Evolutionary conservation across 176 grass and related monocot genomes (phyloP).

Genomic region (Saccharum spontaneum): DNA sequence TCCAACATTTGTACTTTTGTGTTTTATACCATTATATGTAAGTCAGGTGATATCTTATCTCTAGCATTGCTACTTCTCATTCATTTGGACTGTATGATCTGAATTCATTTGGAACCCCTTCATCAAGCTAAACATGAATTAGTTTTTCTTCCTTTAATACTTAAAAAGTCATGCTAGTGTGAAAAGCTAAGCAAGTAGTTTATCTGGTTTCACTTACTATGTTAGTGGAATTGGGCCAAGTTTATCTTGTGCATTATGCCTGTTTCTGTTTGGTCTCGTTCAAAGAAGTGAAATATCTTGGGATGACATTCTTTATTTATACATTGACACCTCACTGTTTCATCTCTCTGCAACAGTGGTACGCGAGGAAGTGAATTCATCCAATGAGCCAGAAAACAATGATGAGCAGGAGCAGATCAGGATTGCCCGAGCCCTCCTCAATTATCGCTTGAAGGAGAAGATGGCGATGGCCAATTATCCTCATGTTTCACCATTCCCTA

Average conservation of each 20-base stretch:
- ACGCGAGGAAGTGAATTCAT: slow-evolving; percentile 62
- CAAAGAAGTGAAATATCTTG: slow-evolving; percentile 2
- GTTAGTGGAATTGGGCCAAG: neutral
- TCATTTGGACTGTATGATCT: neutral
- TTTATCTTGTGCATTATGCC: neutral
- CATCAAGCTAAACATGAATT: neutral
- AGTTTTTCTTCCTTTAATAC: neutral
- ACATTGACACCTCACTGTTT: slow-evolving; percentile 26
- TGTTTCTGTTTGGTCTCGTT: slow-evolving; percentile 13
- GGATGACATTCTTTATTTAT: slow-evolving; percentile 6
- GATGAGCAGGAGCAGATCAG: slow-evolving; percentile 97
- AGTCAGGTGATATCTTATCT: neutral
- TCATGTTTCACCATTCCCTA: slow-evolving; percentile 79
- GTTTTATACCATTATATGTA: neutral
- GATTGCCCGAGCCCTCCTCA: slow-evolving; percentile 92
- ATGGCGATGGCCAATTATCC: slow-evolving; percentile 92
- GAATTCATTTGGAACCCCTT: neutral
- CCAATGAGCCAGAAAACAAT: slow-evolving; percentile 77
- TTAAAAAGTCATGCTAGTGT: neutral
- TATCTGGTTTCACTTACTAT: neutral
- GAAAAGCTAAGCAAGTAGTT: neutral
- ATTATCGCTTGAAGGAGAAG: slow-evolving; percentile 90
- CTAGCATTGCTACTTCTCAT: neutral
- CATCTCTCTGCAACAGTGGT: slow-evolving; percentile 58
- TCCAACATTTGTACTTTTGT: neutral